phyloP scores from a whole-genome alignment of 441 rosid genomes.

The Erodium moschatum region DNA sequence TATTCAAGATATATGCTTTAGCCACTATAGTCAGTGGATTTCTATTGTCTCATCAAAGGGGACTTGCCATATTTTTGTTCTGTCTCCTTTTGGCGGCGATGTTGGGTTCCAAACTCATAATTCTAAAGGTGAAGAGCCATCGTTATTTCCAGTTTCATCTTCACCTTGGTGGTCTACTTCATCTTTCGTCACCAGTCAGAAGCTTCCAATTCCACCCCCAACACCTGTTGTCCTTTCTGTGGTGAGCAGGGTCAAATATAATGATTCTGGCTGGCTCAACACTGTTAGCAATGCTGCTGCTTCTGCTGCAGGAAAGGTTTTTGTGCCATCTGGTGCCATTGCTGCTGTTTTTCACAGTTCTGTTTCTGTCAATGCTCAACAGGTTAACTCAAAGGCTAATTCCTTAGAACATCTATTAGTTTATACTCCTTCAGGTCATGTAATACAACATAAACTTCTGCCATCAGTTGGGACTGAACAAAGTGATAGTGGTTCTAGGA shows the following conservation, averaged over 20 bases:
- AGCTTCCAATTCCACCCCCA: slow-evolving; percentile 34
- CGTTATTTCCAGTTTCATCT: slow-evolving; percentile 55
- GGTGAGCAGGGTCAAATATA: slow-evolving; percentile 80
- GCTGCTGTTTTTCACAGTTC: slow-evolving; percentile 72
- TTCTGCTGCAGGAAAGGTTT: slow-evolving; percentile 59
- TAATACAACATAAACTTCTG: slow-evolving; percentile 71
- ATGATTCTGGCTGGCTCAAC: slow-evolving; percentile 35
- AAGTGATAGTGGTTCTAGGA: slow-evolving; percentile 40
- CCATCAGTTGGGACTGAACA: slow-evolving; percentile 54
- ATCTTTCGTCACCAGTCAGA: slow-evolving; percentile 46
- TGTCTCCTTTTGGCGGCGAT: slow-evolving; percentile 94
- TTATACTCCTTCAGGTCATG: slow-evolving; percentile 85
- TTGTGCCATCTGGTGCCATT: slow-evolving; percentile 76
- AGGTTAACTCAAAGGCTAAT: slow-evolving; percentile 32
- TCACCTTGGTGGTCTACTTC: slow-evolving; percentile 89
- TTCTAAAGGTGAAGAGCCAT: slow-evolving; percentile 58
- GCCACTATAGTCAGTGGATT: slow-evolving; percentile 64
- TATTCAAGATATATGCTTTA: slow-evolving; percentile 50
- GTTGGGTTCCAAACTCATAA: slow-evolving; percentile 57
- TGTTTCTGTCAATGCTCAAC: slow-evolving; percentile 35
- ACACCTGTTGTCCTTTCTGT: slow-evolving; percentile 78
- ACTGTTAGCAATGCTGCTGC: slow-evolving; percentile 50
- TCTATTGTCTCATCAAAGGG: slow-evolving; percentile 80
- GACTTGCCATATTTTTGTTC: slow-evolving; percentile 81
- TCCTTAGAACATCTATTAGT: slow-evolving; percentile 73